These are phyloP conservation scores for Moelleriella libera DNA, from an alignment of 2,329 filamentous ascomycete species.

Conservation along the genomic window DNA sequence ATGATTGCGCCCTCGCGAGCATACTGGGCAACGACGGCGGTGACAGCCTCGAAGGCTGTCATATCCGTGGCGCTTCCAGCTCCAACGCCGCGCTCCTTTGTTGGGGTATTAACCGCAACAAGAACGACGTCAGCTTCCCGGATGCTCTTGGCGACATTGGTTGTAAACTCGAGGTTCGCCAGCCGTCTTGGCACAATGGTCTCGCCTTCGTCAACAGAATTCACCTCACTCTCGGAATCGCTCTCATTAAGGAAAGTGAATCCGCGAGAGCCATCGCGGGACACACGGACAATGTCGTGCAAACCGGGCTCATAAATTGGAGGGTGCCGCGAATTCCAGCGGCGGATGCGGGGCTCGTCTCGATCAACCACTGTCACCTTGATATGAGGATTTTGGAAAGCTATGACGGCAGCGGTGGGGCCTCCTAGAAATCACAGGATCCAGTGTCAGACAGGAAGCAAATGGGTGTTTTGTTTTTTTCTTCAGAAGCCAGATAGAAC, in stretches of 20 bases:
- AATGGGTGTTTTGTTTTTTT: no score
- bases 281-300: constrained; percentile 49
- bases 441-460: neutral
- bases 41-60: constrained; percentile 56
- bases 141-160: constrained; percentile 47
- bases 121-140: constrained; percentile 58
- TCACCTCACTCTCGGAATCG: constrained; percentile 14
- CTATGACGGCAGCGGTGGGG: constrained; percentile 62
- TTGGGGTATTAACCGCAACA: constrained; percentile 67
- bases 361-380: constrained; percentile 63
- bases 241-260: constrained; percentile 25
- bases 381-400: constrained; percentile 57
- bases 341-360: constrained; percentile 48
- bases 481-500: no score
- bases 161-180: constrained; percentile 63
- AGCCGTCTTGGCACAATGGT: constrained; percentile 27
- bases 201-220: constrained; percentile 16
- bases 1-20: constrained; percentile 57
- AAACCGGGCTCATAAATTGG: constrained; percentile 68
- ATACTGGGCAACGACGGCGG: constrained; percentile 50
- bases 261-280: constrained; percentile 41
- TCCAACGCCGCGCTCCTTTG: constrained; percentile 56
- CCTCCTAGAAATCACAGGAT: constrained; percentile 34
- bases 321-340: constrained; percentile 60
- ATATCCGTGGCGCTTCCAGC: constrained; percentile 61